These are phyloP conservation scores for Botryococcus braunii DNA, from an alignment of 163 green algal genomes.

Conservation along the genomic window DNA sequence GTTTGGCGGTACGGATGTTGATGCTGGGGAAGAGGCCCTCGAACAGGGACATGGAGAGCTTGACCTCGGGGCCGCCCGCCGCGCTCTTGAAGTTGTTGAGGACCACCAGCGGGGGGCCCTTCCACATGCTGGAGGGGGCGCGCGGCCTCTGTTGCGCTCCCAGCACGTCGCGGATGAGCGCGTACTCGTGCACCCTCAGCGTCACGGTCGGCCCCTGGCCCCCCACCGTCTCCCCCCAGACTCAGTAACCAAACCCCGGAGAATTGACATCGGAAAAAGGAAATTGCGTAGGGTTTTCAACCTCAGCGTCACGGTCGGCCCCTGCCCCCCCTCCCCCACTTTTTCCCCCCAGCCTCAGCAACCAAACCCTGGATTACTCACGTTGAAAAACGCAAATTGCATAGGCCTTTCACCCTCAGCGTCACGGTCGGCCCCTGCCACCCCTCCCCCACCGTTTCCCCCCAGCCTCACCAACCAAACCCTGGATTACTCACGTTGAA, in stretches of 20 bases:
- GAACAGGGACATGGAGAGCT: conserved; percentile 68
- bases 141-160: conserved; percentile 52
- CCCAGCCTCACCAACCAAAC: no score
- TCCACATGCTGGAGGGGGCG: conserved; percentile 36
- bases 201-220: conserved; percentile 83
- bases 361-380: no score
- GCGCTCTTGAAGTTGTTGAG: conserved; percentile 98
- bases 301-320: conserved; percentile 84
- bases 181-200: conserved; percentile 75
- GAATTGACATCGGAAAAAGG: no score
- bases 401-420: conserved; percentile 68
- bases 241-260: no score
- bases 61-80: conserved; percentile 44
- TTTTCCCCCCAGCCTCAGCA: no score
- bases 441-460: no score
- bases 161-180: conserved; percentile 75
- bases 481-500: no score
- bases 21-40: conserved; percentile 96
- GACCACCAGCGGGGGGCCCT: conserved; percentile 79
- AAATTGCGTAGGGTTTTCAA: no score
- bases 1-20: conserved; percentile 74
- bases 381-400: no score
- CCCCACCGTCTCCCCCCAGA: not conserved
- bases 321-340: conserved; percentile 39
- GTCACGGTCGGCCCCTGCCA: conserved; percentile 86